Base-by-base conservation (phyloP, 768 basidiomycete genomes). In the Termitomyces sp. region DNA sequence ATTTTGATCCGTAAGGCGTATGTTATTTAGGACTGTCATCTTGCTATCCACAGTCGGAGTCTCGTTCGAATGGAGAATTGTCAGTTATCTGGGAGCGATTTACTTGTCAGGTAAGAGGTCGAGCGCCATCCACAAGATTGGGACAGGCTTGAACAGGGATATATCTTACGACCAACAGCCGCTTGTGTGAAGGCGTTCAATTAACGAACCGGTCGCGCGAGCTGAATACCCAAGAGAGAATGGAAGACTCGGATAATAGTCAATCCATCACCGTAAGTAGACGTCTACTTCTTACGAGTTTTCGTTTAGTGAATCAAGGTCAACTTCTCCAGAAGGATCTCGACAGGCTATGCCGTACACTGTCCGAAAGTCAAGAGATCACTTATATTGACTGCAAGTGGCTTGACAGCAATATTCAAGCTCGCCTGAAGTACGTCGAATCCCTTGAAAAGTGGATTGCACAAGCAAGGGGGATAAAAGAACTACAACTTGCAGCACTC, bases 101-200 rank as follows among this genome's bases (percentile, higher is more conserved):
- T 40, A 19, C 37, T 51, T 29, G 50, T 51, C 50, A 51, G 50
- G 50, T 51, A 29, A 51, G 50, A 8, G 6, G n/a, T 37, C 35
- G 35, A 50, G 27, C 16, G 12, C 25, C 23, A 25, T 50, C 37
- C 11, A 43, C 16, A 25, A 44, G 43, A 16, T n/a, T 10, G 23
- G 43, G 29, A 23, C 21, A 53, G 14, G 16, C 31, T 31, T 41
- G 35, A 48, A 47, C 19, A 27, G 37, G 25, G n/a, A 11, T 29
- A 8, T 27, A 25, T 27, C 23, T 2, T 29, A 7, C 8, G 11
- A 4, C 23, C 14, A 27, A 23, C 34, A 63, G 62, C 12, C 35
- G 19, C 19, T 45, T 61, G 38, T 29, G 21, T 8, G 52, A 58
- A 43, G 60, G 49, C 10, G 54, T 63, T 29, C 52, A 45, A n/a